Percentiles rank a stretch among this genome's conserved stretches.
Evolutionary conservation across 495 filamentous ascomycete genomes (phyloP).

Genomic region (Penicillium coffeae): DNA sequence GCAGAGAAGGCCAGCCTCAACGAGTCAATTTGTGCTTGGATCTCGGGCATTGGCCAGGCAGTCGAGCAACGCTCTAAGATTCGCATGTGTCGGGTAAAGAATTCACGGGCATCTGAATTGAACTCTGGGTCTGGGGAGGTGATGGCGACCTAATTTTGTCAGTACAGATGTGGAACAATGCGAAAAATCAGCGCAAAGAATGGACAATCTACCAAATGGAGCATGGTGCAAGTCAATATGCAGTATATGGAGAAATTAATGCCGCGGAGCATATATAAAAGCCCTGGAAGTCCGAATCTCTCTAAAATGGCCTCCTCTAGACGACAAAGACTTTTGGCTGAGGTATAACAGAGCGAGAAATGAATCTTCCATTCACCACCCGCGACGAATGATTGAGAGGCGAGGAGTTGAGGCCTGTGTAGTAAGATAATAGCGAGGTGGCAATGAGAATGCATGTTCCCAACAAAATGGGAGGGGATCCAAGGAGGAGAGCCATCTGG

Average conservation of each 20-base stretch:
- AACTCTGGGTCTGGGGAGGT: conserved; percentile 92
- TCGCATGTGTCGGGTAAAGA: conserved; percentile 92
- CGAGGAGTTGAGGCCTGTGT: conserved; percentile 79
- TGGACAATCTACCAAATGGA: conserved; percentile 73
- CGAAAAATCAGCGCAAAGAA: background rate
- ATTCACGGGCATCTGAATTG: conserved; percentile 79
- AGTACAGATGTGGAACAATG: background rate
- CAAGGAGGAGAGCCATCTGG: conserved; percentile 76
- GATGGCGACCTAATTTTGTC: conserved; percentile 69
- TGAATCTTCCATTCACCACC: conserved; percentile 83
- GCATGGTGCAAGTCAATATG: conserved; percentile 87
- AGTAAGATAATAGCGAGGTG: conserved; percentile 84
- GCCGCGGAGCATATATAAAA: conserved; percentile 90
- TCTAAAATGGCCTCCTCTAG: conserved; percentile 84
- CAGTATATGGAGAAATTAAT: conserved; percentile 95
- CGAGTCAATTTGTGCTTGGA: conserved; percentile 86
- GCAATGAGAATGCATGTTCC: conserved; percentile 91
- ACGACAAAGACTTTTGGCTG: conserved; percentile 84
- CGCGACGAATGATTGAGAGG: conserved; percentile 65
- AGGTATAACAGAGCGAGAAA: conserved; percentile 80
- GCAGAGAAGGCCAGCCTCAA: conserved; percentile 91
- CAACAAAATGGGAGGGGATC: conserved; percentile 85
- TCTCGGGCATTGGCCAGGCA: conserved; percentile 88
- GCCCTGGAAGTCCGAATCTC: conserved; percentile 71
- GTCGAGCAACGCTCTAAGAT: conserved; percentile 82